These are phyloP conservation scores for Mucor irregularis DNA, from an alignment of 371 early-diverging fungal species.

Conservation along the genomic window DNA sequence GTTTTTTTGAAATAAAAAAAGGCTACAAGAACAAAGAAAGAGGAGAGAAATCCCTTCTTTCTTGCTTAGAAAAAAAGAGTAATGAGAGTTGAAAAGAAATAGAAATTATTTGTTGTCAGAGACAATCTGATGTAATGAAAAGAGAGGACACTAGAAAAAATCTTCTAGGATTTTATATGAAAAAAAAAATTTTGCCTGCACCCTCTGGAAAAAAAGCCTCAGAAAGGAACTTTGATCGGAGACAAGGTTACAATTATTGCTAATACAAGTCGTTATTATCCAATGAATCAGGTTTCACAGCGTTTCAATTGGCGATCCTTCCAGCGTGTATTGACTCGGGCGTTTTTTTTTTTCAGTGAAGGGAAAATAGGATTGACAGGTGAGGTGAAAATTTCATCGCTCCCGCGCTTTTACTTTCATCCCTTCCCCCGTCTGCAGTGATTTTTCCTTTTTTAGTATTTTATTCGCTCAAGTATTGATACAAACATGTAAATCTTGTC, in stretches of 20 bases:
- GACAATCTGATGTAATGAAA: no score
- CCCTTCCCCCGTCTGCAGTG: no score
- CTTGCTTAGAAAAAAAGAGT: not conserved
- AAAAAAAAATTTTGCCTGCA: not conserved
- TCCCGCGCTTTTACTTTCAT: no score
- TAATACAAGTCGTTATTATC: not conserved
- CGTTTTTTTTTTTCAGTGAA: not conserved
- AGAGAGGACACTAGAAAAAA: no score
- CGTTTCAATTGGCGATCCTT: not conserved
- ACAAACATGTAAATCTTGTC: no score
- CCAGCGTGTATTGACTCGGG: not conserved
- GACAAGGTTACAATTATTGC: constrained; percentile 6
- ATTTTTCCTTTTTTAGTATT: no score
- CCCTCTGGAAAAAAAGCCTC: not conserved
- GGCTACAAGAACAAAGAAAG: not conserved
- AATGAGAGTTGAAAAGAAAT: constrained; percentile 42
- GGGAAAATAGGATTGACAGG: no score
- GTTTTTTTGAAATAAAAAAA: not conserved
- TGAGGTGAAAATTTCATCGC: no score
- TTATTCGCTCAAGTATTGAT: no score
- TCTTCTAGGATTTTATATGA: not conserved
- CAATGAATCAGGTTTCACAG: constrained; percentile 2
- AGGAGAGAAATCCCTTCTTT: no score
- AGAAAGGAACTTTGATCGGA: constrained; percentile 12
- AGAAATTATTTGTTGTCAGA: not conserved